phyloP scores from a whole-genome alignment of 2,329 filamentous ascomycete genomes.

The Coleophoma cylindrospora region DNA sequence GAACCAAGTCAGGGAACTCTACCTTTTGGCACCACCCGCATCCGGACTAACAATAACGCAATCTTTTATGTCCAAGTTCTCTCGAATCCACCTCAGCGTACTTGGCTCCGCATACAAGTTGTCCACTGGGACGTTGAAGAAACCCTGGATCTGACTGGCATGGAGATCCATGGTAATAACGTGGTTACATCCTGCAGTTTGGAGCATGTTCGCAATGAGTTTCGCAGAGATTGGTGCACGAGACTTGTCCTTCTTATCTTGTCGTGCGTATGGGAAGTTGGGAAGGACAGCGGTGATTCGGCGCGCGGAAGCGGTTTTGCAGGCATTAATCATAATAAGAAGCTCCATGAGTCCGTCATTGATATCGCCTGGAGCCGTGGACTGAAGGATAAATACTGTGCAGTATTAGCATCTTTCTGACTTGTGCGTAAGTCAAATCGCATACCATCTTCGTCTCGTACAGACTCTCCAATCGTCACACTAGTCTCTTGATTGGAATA shows the following conservation, averaged over 20 bases:
- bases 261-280: conserved; percentile 93
- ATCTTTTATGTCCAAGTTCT: conserved; percentile 76
- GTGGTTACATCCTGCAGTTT: conserved; percentile 88
- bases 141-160: conserved; percentile 89
- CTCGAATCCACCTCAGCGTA: conserved; percentile 84
- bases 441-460: conserved; percentile 86
- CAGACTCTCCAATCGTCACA: conserved; percentile 92
- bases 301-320: conserved; percentile 77
- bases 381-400: conserved; percentile 89
- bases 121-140: conserved; percentile 77
- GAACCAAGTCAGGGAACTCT: conserved; percentile 14
- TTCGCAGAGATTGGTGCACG: conserved; percentile 95
- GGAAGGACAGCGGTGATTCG: conserved; percentile 94
- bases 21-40: conserved; percentile 89
- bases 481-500: conserved; percentile 86
- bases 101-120: conserved; percentile 93
- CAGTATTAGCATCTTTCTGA: conserved; percentile 16
- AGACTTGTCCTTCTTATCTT: conserved; percentile 97
- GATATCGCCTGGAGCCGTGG: conserved; percentile 90
- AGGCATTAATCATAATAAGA: conserved; percentile 96
- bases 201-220: conserved; percentile 95
- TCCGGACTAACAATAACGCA: conserved; percentile 94
- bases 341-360: conserved; percentile 98
- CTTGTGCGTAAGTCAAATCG: too few species aligned
- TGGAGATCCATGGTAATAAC: conserved; percentile 97